phyloP scores from a whole-genome alignment of 139 green algal species.

The Pycnococcus provasolii region DNA sequence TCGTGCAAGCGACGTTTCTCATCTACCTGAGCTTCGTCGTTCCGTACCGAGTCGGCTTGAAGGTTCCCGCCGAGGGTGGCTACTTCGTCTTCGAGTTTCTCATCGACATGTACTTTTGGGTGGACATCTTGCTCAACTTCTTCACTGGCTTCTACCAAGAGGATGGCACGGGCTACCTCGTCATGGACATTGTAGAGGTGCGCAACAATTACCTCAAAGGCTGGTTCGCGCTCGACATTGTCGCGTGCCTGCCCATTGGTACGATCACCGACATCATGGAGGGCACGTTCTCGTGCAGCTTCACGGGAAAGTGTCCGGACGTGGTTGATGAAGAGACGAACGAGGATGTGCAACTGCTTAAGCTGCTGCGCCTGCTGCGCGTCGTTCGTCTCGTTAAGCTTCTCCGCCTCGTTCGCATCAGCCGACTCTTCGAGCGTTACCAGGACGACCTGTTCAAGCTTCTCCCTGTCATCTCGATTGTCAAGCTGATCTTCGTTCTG shows the following conservation, averaged over 20 bases:
- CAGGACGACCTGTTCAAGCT: slow-evolving; percentile 11
- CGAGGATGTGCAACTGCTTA: neutral
- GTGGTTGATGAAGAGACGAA: neutral
- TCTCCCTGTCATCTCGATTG: neutral
- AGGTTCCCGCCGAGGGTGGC: neutral
- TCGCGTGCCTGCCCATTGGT: slow-evolving; percentile 9
- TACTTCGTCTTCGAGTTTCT: neutral
- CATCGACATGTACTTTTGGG: slow-evolving; percentile 1
- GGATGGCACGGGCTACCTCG: neutral
- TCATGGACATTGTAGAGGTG: neutral
- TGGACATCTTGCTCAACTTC: slow-evolving; percentile 12
- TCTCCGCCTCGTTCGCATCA: neutral
- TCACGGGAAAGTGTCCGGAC: neutral
- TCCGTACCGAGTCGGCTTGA: slow-evolving; percentile 1
- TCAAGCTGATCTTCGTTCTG: neutral
- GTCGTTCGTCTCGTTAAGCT: slow-evolving; percentile 11
- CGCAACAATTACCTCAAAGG: neutral
- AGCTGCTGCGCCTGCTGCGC: slow-evolving; percentile 7
- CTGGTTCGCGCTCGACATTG: slow-evolving; percentile 10
- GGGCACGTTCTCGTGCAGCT: neutral
- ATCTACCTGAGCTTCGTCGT: slow-evolving; percentile 8
- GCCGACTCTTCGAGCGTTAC: slow-evolving; percentile 9
- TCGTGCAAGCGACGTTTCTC: neutral
- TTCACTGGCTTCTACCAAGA: slow-evolving; percentile 8
- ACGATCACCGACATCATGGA: neutral